Evolutionary conservation across 768 basidiomycete genomes (phyloP).

Genomic region (Mycena kentingensis): DNA sequence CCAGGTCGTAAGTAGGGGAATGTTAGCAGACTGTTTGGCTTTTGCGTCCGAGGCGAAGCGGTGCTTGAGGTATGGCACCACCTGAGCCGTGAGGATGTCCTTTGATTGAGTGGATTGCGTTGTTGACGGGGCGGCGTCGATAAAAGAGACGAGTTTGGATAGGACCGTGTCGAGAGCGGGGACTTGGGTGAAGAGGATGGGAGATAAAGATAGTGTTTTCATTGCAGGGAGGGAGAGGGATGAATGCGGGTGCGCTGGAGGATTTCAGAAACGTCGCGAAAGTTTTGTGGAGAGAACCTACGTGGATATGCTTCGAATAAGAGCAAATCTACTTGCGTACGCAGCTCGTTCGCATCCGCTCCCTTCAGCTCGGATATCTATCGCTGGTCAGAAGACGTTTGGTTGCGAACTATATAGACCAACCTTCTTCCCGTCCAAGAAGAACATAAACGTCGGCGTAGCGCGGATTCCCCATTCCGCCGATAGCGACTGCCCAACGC

Average conservation of each 20-base stretch:
- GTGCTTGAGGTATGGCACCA: conserved; percentile 67
- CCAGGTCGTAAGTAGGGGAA: conserved; percentile 50
- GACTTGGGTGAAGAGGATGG: conserved; percentile 74
- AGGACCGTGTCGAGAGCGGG: conserved; percentile 68
- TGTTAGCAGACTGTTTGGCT: conserved; percentile 34
- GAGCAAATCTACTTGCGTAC: conserved; percentile 72
- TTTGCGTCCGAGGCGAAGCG: conserved; percentile 43
- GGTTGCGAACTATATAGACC: not conserved
- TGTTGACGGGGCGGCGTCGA: conserved; percentile 51
- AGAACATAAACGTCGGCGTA: conserved; percentile 91
- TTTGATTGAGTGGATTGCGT: conserved; percentile 43
- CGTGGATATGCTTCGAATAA: conserved; percentile 80
- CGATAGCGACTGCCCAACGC: conserved; percentile 63
- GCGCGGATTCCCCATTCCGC: conserved; percentile 64
- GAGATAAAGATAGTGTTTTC: conserved; percentile 63
- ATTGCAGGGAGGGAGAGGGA: conserved; percentile 60
- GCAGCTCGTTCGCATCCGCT: conserved; percentile 66
- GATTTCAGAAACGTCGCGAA: no score
- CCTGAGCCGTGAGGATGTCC: conserved; percentile 44
- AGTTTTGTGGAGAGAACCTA: conserved; percentile 42
- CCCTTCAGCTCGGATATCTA: conserved; percentile 75
- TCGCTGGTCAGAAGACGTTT: not conserved
- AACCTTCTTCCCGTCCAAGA: conserved; percentile 74
- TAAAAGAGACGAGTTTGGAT: conserved; percentile 61
- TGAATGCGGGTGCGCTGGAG: conserved; percentile 80